Evolutionary conservation across 805 yeast genomes (phyloP), one percentile per base, ranked within the genome.

Genomic region (Gaillardinia entomophila): DNA sequence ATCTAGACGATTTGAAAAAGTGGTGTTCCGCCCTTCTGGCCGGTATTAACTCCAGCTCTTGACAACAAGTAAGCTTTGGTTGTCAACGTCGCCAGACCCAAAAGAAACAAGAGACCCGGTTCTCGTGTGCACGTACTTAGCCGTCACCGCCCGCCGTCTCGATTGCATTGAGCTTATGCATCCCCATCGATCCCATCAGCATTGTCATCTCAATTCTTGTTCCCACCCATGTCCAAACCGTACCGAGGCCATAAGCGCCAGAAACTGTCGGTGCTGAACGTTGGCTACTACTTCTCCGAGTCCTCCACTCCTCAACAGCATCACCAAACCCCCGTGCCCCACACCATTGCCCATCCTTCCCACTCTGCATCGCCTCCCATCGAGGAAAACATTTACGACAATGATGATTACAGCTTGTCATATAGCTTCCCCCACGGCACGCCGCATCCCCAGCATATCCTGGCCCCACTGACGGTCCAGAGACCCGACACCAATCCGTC

Each of bases 211-310:
- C n/a, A n/a, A n/a, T n/a, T n/a, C n/a, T n/a, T n/a, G n/a, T n/a
- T n/a, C n/a, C n/a, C n/a, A n/a, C n/a, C 10, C 22, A 19, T 19
- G 22, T 19, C 22, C 6, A 19, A 19, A 19, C 22, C 37, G 32
- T 33, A 38, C 28, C 42, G 46, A 32, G 34, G 55, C 12, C 66
- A 60, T 42, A 60, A 60, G 41, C 63, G 66, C 33, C 66, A 59
- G 46, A 60, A 60, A 37, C 56, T 62, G 35, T 56, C 60, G 15
- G 29, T 53, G 16, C 57, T 49, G 57, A 56, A 49, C 40, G 40
- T 48, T 7, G 53, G 55, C 22, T 58, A 52, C 37, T 59, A 54
- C 38, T 54, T 51, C 36, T 42, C 43, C 14, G 22, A 19, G 10
- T 19, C 22, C 10, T 38, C 31, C 16, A 24, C 28, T 27, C 27